Base-by-base conservation (phyloP, 1,284 basidiomycete genomes). In the Bjerkandera adusta region DNA sequence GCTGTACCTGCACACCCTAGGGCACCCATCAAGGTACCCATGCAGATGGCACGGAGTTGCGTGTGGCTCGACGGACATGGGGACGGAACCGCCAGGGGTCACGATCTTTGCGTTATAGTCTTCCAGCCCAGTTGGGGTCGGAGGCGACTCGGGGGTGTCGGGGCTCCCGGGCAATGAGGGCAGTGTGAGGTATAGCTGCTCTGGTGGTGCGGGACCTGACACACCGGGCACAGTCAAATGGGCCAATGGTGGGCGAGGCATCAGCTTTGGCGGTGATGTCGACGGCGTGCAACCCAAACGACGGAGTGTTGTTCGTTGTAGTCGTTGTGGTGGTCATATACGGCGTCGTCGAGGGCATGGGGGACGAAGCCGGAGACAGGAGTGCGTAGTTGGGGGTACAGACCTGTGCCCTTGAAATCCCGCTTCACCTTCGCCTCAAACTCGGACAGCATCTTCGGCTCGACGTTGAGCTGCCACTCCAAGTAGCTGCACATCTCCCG, bases 401-500 rank as follows among this genome's bases (percentile, higher is more conserved):
- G 72, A 0, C 75, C 73, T 10, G 64, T 52, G n/a, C 73, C 71
- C 16, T 68, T 67, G 57, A 86, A 90, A 45, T 89, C 85, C 20
- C 71, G 69, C 27, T 74, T 72, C 1, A 91, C 77, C 62, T 75
- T 76, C 0, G 57, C 59, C 57, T 88, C 80, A 59, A 92, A 92
- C 36, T 76, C 79, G 8, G 63, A 58, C 2, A 93, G 71, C 3
- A 86, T 84, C 0, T 71, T 64, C 0, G 82, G 80, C 44, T 85
- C 83, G 43, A 91, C 85, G 43, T 86, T 88, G 8, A 95, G 75
- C 63, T 92, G 86, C 92, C 92, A 96, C 61, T 94, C 92, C 25
- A 96, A 71, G 62, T 95, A 95, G 22, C 80, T 85, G 63, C 92
- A 94, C 85, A 96, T 92, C 65, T 96, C 92, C 5, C 92, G 69